Conservation (phyloP, 2,329 filamentous ascomycete genomes). For the Paramyrothecium roridum region DNA sequence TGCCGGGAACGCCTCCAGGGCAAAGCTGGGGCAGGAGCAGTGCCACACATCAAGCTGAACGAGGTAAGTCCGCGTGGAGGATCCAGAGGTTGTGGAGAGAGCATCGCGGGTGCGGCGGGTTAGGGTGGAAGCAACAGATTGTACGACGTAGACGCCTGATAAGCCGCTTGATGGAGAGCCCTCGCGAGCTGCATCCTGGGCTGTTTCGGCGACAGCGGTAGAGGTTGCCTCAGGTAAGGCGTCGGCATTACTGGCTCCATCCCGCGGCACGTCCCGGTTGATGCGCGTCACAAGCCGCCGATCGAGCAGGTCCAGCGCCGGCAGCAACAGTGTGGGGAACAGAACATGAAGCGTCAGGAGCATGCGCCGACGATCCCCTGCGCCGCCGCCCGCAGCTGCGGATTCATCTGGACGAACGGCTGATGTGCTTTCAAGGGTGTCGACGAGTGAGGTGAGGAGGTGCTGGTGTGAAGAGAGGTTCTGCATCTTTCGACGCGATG, state of each 20-base stretch:
- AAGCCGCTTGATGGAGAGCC: neutral
- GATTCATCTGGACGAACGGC: conserved; percentile 9
- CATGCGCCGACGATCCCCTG: conserved; percentile 43
- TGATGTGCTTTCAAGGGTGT: conserved; percentile 27
- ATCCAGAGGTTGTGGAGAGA: neutral
- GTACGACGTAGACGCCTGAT: conserved; percentile 56
- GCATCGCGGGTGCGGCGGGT: conserved; percentile 16
- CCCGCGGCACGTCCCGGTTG: conserved; percentile 1
- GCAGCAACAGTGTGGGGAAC: conserved; percentile 76
- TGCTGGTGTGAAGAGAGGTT: conserved; percentile 31
- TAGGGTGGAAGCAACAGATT: conserved; percentile 46
- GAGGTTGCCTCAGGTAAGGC: conserved; percentile 1
- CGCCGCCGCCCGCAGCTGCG: neutral
- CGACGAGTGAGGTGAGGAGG: conserved; percentile 48
- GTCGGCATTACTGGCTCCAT: neutral
- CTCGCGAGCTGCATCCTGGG: neutral
- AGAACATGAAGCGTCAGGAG: conserved; percentile 82
- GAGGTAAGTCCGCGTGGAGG: conserved; percentile 50
- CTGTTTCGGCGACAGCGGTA: too few species aligned
- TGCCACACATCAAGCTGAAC: conserved; percentile 78
- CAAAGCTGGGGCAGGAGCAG: conserved; percentile 85
- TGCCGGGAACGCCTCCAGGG: conserved; percentile 64
- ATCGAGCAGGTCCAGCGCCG: conserved; percentile 85
- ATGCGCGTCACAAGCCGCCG: conserved; percentile 65
- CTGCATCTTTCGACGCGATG: conserved; percentile 6